Base-by-base conservation (phyloP, 805 yeast genomes). In the Sugiyamaella chiloensis region DNA sequence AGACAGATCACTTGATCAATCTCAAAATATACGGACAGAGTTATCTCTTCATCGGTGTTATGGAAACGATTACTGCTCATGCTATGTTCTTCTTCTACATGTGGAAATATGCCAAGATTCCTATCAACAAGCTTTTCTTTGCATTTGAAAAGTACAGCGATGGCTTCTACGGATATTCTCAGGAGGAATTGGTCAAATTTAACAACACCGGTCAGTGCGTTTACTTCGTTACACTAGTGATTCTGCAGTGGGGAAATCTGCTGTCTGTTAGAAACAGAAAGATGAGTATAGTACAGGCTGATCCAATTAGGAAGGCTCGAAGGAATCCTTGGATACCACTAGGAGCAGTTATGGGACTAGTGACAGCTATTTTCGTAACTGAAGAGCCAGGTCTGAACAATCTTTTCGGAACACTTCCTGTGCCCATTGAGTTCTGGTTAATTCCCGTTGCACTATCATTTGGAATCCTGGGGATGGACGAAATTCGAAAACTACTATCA, bases 381-480 rank as follows among this genome's bases (percentile, higher is more conserved):
- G 71, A 73, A 52, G 63, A 68, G 34, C 74, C 75, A 4, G 67
- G 68, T 43, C 59, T 73, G 45, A 70, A 70, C 44, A 51, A 47
- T 1, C 59, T 63, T 14, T 56, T 74, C 51, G 69, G 63, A 4
- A 63, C 76, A 1, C 61, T 64, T 2, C 57, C 58, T 19, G 71
- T 73, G 21, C 77, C 76, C 5, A 73, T 67, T n/a, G 71, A 72
- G 52, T 70, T 68, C 56, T 75, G 67, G 55, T 70, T 75, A 52
- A 67, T 73, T 37, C 73, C 79, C 1, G 31, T 73, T 40, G 76
- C 74, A 0, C 69, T 75, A 54, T 79, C 78, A 14, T 27, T 59
- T 2, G 58, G 67, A n/a, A 65, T 74, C 6, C 50, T 74, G 36
- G 36, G 55, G 4, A 65, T 64, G 50, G 80, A 75, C 52, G 80